Percentiles rank a stretch among this genome's conserved stretches.
Conservation (phyloP, 129 eudicot genomes). For the Daucus carota region DH1_v3.0 NC_030389.2:44101001-44101500, state of each 20-base stretch:
- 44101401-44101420: too few relatives aligned
- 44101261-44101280: too few relatives aligned
- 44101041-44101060: slow-evolving; percentile 21
- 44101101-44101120: slow-evolving; percentile 20
- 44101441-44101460: too few relatives aligned
- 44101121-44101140: slow-evolving; percentile 14
- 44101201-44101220: slow-evolving; percentile 1
- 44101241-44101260: not conserved
- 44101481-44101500: too few relatives aligned
- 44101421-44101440: too few relatives aligned
- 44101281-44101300: too few relatives aligned
- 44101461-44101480: too few relatives aligned
- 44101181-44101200: slow-evolving; percentile 1
- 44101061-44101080: slow-evolving; percentile 18
- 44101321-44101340: too few relatives aligned
- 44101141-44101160: slow-evolving; percentile 11
- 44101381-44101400: too few relatives aligned
- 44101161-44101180: not conserved
- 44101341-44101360: not conserved
- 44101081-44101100: slow-evolving; percentile 39
- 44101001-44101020: slow-evolving; percentile 6
- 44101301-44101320: not conserved
- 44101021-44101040: not conserved
- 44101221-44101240: not conserved
- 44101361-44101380: not conserved